Percentiles rank a stretch among this genome's conserved stretches.
phyloP scores from a whole-genome alignment of 345 rosid genomes.

The Moricandia arvensis region DNA sequence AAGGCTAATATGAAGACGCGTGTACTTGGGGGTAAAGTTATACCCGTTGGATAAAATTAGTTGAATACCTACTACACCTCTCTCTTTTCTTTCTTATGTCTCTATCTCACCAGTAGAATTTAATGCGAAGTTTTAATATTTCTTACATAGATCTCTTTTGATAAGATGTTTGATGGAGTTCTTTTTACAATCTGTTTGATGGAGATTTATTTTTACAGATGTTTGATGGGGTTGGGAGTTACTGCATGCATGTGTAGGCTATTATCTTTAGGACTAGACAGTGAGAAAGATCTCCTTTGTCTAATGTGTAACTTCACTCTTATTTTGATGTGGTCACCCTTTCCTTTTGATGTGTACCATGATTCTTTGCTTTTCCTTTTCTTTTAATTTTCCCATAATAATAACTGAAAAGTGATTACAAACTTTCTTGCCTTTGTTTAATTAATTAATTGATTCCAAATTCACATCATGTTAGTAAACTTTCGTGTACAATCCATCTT shows the following conservation, averaged over 20 bases:
- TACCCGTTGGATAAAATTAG: slow-evolving; percentile 32
- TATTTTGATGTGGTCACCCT: slow-evolving; percentile 19
- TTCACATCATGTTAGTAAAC: too few species aligned
- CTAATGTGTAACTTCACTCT: slow-evolving; percentile 50
- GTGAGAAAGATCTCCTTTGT: slow-evolving; percentile 67
- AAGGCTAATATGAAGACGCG: slow-evolving; percentile 17
- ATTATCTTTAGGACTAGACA: slow-evolving; percentile 39
- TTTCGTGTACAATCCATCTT: too few species aligned
- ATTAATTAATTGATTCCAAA: background rate
- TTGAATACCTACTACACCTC: background rate
- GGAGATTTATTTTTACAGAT: background rate
- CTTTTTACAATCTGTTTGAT: too few species aligned
- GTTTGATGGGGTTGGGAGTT: slow-evolving; percentile 23
- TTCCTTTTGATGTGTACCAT: slow-evolving; percentile 35
- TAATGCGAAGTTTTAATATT: background rate
- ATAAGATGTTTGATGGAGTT: slow-evolving; percentile 14
- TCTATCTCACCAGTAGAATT: slow-evolving; percentile 30
- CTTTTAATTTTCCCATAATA: background rate
- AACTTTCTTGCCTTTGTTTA: background rate
- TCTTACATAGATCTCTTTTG: background rate
- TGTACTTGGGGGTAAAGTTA: slow-evolving; percentile 25
- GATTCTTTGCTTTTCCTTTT: background rate
- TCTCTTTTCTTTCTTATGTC: slow-evolving; percentile 23
- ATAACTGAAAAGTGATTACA: background rate
- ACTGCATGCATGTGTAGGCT: slow-evolving; percentile 41